These are phyloP conservation scores for Tylopilus subfusipes DNA, from an alignment of 768 basidiomycete species.

Conservation along the genomic window DNA sequence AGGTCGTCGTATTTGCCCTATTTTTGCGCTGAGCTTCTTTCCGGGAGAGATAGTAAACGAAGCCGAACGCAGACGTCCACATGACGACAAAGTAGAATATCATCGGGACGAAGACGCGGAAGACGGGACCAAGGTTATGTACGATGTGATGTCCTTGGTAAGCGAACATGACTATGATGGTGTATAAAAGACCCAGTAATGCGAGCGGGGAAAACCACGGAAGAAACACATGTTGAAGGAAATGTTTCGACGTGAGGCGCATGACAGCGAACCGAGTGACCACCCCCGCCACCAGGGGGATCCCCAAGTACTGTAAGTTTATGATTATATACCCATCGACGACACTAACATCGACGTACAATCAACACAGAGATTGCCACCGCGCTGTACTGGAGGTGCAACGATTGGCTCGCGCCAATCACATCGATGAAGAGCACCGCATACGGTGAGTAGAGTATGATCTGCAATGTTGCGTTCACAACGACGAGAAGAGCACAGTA, in stretches of 20 bases:
- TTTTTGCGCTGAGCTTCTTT: slow-evolving; percentile 22
- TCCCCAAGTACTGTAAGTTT: slow-evolving; percentile 62
- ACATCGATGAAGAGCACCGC: slow-evolving; percentile 71
- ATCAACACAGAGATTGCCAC: slow-evolving; percentile 69
- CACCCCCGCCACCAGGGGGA: slow-evolving; percentile 66
- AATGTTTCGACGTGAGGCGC: slow-evolving; percentile 39
- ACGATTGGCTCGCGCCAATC: slow-evolving; percentile 45
- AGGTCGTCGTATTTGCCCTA: not conserved
- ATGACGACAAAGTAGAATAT: slow-evolving; percentile 74
- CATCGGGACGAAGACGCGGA: slow-evolving; percentile 79
- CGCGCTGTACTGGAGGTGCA: slow-evolving; percentile 50
- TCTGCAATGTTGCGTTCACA: slow-evolving; percentile 68
- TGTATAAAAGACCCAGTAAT: slow-evolving; percentile 76
- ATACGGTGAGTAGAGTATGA: slow-evolving; percentile 64
- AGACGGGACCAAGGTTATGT: slow-evolving; percentile 70
- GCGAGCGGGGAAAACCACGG: slow-evolving; percentile 76
- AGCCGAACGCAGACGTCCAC: slow-evolving; percentile 61
- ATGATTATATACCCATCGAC: not conserved
- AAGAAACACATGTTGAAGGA: slow-evolving; percentile 60
- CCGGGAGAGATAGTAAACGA: slow-evolving; percentile 49
- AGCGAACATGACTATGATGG: slow-evolving; percentile 73
- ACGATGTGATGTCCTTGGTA: slow-evolving; percentile 68
- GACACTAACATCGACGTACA: slow-evolving; percentile 40
- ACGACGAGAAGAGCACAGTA: slow-evolving; percentile 81
- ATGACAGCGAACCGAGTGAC: slow-evolving; percentile 73